Evolutionary conservation across 2,329 filamentous ascomycete species (phyloP), one percentile per base, ranked within the genome.

Genomic region (Verticillium dahliae): DNA sequence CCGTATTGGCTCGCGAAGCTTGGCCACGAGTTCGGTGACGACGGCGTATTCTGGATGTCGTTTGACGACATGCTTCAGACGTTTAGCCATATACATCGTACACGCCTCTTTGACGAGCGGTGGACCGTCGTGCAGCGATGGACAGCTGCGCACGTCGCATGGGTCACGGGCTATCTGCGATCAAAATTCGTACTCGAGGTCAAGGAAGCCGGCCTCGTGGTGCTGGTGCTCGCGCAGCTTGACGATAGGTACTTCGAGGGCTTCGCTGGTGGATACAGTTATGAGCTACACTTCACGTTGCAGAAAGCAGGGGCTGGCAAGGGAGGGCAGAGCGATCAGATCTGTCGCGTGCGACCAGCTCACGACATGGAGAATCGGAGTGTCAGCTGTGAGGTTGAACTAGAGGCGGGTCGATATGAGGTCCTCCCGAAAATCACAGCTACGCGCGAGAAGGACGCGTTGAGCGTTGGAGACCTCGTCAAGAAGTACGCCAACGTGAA

Each of bases 1-100:
- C 80, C 90, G 0, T 87, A 92, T 66, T 91, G 89, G 84, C 86
- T 94, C 74, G 76, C 86, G 63, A 86, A 88, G 67, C 80, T 95
- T 1, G 80, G 83, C 56, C 90, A 93, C 70, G 85, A 83, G 52
- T 93, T 93, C 67, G 90, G 90, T 45, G 88, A 91, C 66, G 90
- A 93, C 67, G 90, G 90, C 31, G 85, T 81, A 56, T 85, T 85
- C 64, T 85, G 83, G 83, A 85, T 85, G 67, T 78, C 81, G 2
- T 85, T 86, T 67, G 76, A 81, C 18, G 84, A 86, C 66, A 77
- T 86, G 11, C 76, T 86, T n/a, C 76, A 76, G 63, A 85, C 85
- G 65, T 86, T 83, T 60, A 81, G 83, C 65, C 78, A 80, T 58
- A 81, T 86, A 62, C 82, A 86, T 67, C 80, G 83, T 61, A 86